Evolutionary conservation across 2,329 filamentous ascomycete genomes (phyloP), one percentile per base, ranked within the genome.

Genomic region (Colletotrichum falcatum): DNA sequence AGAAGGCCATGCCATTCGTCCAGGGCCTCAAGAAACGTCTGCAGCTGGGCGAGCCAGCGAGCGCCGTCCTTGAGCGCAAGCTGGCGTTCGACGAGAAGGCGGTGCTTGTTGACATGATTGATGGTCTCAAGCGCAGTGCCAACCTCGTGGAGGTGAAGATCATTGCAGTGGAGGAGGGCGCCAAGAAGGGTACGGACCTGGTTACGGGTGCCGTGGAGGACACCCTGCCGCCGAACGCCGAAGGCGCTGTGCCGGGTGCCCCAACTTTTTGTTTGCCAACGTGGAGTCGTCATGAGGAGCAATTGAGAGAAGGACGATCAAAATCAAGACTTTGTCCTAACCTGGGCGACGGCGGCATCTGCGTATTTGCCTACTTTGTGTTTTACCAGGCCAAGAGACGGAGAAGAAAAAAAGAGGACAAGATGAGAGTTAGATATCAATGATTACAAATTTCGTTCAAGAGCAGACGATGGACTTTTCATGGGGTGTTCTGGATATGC

Each of bases 1-100:
- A 98, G 89, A 96, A 97, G 84, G 95, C 94, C 2, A 98, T 98
- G 95, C 96, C 96, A 0, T 98, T 98, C 78, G 91, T 98, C 60
- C 95, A 98, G 83, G 83, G 81, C 8, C 85, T 98, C 71, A 98
- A 98, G 91, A 93, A 89, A 81, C 90, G 93, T 62, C 88, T 99
- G 66, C 86, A 94, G 67, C 86, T 87, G 60, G 92, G 93, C 72
- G 90, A 95, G 81, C 83, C 85, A 18, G 83, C 89, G 1, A 85
- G 88, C 30, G 85, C 83, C 2, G 94, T 98, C 12, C 91, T 98
- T 77, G 90, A 95, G 78, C 88, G 94, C 74, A 94, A 95, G 82
- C 85, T 99, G 72, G 87, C 89, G 1, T 99, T 98, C 80, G 91
- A 98, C 76, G 96, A 99, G 85, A 85, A 90, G 58, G 86, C 88